Base-by-base conservation (phyloP, 2,329 filamentous ascomycete genomes). In the Didymella lethalis region DNA sequence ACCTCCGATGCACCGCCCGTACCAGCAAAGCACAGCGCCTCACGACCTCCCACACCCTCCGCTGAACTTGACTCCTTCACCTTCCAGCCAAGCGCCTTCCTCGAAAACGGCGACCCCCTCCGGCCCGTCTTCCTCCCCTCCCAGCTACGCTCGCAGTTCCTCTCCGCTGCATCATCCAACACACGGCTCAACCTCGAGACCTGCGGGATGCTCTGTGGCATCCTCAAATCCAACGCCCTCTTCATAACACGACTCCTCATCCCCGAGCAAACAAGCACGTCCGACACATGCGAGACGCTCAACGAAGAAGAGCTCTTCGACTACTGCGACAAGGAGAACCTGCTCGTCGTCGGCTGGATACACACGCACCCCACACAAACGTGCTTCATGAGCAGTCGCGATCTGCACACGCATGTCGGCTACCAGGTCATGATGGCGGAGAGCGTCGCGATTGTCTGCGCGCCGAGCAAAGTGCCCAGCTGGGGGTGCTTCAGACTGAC, bases 351-450 rank as follows among this genome's bases (percentile, higher is more conserved):
- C 5, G 94, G 94, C 38, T 99, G 95, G 95, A 99, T 99, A 61
- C 95, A 99, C 75, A 99, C 95, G 0, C 95, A 99, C 75, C 95
- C 95, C 0, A 92, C 90, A 0, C 95, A 99, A 79, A 96, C 92
- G 0, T 99, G 95, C 77, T 99, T 99, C 76, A 96, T 99, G 91
- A 97, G 92, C 74, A 95, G 90, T 48, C 84, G 94, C 48, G 95
- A 99, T 73, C 75, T 98, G 65, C 95, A 99, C 74, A 99, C 96
- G 0, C 94, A 97, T 73, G 89, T 89, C 3, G 93, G 93, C 11
- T 98, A 97, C 75, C 95, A 99, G 78, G 88, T 95, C 59, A 97
- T 97, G 92, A 86, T 98, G 79, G 90, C 93, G 0, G 95, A 99
- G 81, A 96, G 92, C 69, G 93, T 99, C 63, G 95, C 95, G 4